Evolutionary conservation across 768 basidiomycete genomes (phyloP).

Genomic region (Mycena vulgaris): DNA sequence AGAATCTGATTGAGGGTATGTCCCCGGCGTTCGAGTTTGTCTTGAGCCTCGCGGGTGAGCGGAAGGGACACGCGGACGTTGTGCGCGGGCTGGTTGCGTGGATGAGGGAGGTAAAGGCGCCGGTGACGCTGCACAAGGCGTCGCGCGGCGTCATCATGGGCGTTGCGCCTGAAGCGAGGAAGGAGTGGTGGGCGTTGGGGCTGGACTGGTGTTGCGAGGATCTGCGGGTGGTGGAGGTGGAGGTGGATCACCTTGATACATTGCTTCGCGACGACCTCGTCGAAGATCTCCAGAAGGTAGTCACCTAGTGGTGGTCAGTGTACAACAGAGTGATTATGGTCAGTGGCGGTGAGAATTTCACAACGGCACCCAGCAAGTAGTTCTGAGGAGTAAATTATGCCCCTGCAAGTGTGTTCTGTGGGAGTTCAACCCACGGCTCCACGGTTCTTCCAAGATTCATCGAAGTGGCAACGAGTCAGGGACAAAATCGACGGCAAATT

Average conservation of each 20-base stretch:
- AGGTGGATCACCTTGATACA: background rate
- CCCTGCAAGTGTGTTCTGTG: too few species aligned
- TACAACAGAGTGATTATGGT: too few species aligned
- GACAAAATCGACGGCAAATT: too few species aligned
- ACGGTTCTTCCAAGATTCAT: too few species aligned
- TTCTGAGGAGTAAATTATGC: too few species aligned
- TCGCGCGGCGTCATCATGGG: background rate
- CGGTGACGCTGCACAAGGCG: slow-evolving; percentile 8
- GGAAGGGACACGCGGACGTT: background rate
- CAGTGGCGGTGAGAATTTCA: too few species aligned
- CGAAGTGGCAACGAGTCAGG: too few species aligned
- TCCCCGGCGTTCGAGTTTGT: background rate
- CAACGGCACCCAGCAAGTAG: too few species aligned
- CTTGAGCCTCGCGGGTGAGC: background rate
- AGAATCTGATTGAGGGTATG: background rate
- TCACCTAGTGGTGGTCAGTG: too few species aligned
- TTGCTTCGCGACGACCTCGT: slow-evolving; percentile 7
- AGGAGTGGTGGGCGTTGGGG: slow-evolving; percentile 6
- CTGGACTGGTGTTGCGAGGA: slow-evolving; percentile 4
- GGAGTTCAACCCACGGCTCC: too few species aligned
- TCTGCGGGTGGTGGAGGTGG: slow-evolving; percentile 4
- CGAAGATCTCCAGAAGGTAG: slow-evolving; percentile 9
- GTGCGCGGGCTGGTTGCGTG: background rate
- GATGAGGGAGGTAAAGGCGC: slow-evolving; percentile 4
- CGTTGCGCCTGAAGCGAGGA: background rate